These are phyloP conservation scores for Exophiala aquamarina DNA, from an alignment of 2,329 filamentous ascomycete genomes.

Conservation along the genomic window DNA sequence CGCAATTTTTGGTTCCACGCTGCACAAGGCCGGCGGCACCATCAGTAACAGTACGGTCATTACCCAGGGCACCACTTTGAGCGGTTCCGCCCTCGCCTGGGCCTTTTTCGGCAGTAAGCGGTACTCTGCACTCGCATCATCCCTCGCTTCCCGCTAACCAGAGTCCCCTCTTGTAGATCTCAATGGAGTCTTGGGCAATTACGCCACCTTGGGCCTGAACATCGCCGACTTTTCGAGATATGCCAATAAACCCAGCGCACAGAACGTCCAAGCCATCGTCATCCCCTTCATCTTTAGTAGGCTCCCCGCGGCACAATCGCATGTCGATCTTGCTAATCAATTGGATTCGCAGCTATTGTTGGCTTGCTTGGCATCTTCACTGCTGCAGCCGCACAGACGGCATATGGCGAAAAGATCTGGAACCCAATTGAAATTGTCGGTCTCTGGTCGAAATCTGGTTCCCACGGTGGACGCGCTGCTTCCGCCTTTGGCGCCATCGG, in stretches of 20 bases:
- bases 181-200: conserved; percentile 27
- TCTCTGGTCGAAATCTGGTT: conserved; percentile 19
- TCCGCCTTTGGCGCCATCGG: conserved; percentile 54
- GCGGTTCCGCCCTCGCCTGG: conserved; percentile 22
- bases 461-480: conserved; percentile 33
- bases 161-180: conserved; percentile 14
- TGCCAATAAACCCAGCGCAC: conserved; percentile 26
- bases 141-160: conserved; percentile 8
- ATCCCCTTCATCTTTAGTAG: conserved; percentile 25
- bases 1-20: conserved; percentile 20
- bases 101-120: conserved; percentile 23
- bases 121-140: neutral
- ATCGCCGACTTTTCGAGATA: conserved; percentile 28
- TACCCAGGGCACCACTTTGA: conserved; percentile 15
- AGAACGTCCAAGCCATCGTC: conserved; percentile 25
- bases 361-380: conserved; percentile 25
- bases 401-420: conserved; percentile 20
- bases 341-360: conserved; percentile 16
- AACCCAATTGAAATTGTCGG: conserved; percentile 23
- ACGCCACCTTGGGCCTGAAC: conserved; percentile 25
- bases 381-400: conserved; percentile 21
- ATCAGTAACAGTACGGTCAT: conserved; percentile 24
- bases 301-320: neutral
- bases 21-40: conserved; percentile 25
- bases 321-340: conserved; percentile 10